These are phyloP conservation scores for Pseudopediastrum boryanum DNA, from an alignment of 139 green algal genomes.

Conservation along the genomic window DNA sequence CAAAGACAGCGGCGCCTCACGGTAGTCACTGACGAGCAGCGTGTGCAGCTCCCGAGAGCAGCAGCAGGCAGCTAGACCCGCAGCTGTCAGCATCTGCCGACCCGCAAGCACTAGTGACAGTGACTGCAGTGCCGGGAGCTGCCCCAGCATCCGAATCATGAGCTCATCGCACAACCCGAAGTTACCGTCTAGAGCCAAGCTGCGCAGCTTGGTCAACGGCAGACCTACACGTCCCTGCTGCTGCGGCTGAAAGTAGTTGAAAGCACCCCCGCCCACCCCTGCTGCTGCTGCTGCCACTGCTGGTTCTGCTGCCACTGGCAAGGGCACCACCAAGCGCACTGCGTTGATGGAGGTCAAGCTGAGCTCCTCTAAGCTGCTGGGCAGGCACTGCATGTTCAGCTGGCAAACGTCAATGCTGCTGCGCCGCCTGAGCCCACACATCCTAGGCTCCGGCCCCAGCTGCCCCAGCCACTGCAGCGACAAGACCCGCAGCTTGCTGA, in stretches of 20 bases:
- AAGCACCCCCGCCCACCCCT: not conserved
- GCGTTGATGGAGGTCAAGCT: constrained; percentile 30
- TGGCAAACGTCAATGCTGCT: constrained; percentile 1
- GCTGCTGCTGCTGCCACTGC: not conserved
- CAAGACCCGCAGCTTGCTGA: not conserved
- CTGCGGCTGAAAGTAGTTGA: not conserved
- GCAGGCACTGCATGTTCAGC: constrained; percentile 13
- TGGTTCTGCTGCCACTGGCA: not conserved
- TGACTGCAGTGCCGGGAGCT: not conserved
- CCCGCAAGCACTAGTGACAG: constrained; percentile 31
- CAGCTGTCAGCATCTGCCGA: constrained; percentile 26
- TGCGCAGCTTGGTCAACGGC: constrained; percentile 17
- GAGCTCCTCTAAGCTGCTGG: constrained; percentile 23
- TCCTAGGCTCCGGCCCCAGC: not conserved
- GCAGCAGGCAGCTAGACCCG: not conserved
- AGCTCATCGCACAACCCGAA: constrained; percentile 33
- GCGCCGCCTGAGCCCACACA: not conserved
- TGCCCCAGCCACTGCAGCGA: constrained; percentile 32
- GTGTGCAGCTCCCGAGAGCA: not conserved
- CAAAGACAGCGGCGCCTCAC: constrained; percentile 24
- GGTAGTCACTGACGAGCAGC: constrained; percentile 32
- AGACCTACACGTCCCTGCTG: not conserved
- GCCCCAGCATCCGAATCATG: not conserved
- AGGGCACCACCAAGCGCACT: constrained; percentile 16
- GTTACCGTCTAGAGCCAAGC: constrained; percentile 29